Evolutionary conservation across 208 protist species (phyloP).

Genomic region (Tritrichomonas foetus): DNA sequence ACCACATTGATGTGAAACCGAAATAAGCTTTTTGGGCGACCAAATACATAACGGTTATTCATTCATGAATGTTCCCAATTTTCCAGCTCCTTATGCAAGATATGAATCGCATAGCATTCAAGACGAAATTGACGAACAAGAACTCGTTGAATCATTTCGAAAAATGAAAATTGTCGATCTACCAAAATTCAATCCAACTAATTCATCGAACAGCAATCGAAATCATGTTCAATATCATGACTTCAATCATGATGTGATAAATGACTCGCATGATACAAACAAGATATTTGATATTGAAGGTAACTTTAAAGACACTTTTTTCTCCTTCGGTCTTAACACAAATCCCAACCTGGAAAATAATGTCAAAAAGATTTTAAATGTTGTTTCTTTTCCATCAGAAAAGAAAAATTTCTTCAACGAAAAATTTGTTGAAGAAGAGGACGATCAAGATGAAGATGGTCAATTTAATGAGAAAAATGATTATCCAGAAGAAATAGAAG

Average conservation of each 20-base stretch:
- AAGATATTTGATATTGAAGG: not conserved
- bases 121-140: not conserved
- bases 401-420: not conserved
- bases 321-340: too few species aligned
- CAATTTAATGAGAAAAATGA: not conserved
- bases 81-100: not conserved
- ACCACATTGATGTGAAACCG: too few species aligned
- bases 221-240: not conserved
- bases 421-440: not conserved
- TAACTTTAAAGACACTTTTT: not conserved
- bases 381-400: too few species aligned
- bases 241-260: not conserved
- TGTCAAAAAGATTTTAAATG: too few species aligned
- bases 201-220: not conserved
- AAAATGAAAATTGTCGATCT: not conserved
- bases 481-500: not conserved
- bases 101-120: not conserved
- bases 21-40: too few species aligned
- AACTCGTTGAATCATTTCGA: not conserved
- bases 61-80: too few species aligned
- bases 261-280: not conserved
- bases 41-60: too few species aligned
- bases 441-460: not conserved
- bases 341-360: too few species aligned
- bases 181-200: not conserved